Percentiles rank a stretch among this genome's conserved stretches.
These are phyloP conservation scores for Hordeum pubiflorum DNA, from an alignment of 202 grass and related monocot genomes.

Conservation along the genomic window DNA sequence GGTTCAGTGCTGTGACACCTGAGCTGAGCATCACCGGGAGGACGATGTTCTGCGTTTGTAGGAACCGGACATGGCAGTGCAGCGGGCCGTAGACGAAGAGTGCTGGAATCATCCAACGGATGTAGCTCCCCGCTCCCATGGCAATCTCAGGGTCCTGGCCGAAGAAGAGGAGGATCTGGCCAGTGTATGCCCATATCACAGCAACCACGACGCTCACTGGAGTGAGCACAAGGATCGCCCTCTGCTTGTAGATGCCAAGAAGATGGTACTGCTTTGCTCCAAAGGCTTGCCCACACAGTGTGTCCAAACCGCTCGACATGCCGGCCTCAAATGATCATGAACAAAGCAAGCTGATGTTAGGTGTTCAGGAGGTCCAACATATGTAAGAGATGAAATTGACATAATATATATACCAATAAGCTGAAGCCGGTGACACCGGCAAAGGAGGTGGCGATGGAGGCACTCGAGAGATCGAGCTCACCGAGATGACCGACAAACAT, in stretches of 20 bases:
- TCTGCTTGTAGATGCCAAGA: slow-evolving; percentile 75
- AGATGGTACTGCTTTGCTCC: slow-evolving; percentile 54
- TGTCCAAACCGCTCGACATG: slow-evolving; percentile 61
- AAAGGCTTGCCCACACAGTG: slow-evolving; percentile 59
- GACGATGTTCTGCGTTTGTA: slow-evolving; percentile 75
- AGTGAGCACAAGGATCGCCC: slow-evolving; percentile 63
- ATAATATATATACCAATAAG: slow-evolving; percentile 29
- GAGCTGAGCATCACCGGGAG: slow-evolving; percentile 62
- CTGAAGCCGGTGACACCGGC: slow-evolving; percentile 47
- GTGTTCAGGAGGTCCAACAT: neutral
- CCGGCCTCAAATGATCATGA: slow-evolving; percentile 26
- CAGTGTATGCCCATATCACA: slow-evolving; percentile 52
- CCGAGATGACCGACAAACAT: slow-evolving; percentile 57
- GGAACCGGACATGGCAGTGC: slow-evolving; percentile 66
- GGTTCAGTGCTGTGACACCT: slow-evolving; percentile 41
- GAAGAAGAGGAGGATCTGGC: slow-evolving; percentile 56
- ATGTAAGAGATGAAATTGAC: neutral
- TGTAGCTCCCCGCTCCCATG: slow-evolving; percentile 51
- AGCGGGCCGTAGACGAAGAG: slow-evolving; percentile 68
- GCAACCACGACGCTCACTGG: slow-evolving; percentile 51
- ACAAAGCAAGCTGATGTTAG: neutral
- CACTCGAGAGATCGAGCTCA: slow-evolving; percentile 44
- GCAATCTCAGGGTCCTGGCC: slow-evolving; percentile 67
- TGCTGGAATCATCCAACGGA: slow-evolving; percentile 76
- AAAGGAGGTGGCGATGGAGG: slow-evolving; percentile 56